phyloP scores from a whole-genome alignment of 306 rosid species.

The Erythrophleum fordii region DNA sequence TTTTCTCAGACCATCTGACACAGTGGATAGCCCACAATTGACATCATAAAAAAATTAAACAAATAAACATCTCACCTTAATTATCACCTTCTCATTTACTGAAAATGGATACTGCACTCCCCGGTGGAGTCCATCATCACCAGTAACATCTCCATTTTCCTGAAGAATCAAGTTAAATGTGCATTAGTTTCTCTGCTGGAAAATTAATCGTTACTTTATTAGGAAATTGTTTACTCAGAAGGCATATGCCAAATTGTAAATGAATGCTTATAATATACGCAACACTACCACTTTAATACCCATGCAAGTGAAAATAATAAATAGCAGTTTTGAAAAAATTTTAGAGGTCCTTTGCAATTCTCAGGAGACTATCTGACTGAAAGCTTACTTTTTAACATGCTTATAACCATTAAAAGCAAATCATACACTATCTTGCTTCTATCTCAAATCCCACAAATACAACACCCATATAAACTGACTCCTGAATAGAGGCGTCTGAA shows the following conservation, averaged over 20 bases:
- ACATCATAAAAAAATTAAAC: constrained; percentile 19
- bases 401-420: not conserved
- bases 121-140: constrained; percentile 65
- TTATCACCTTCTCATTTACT: constrained; percentile 88
- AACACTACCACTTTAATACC: constrained; percentile 23
- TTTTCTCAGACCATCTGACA: constrained; percentile 25
- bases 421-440: not conserved
- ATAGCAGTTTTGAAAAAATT: not conserved
- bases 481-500: not conserved
- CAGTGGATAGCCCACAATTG: constrained; percentile 10
- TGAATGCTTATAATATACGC: not conserved
- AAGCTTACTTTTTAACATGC: not conserved
- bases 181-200: constrained; percentile 27
- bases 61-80: constrained; percentile 64
- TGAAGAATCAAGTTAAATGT: constrained; percentile 37
- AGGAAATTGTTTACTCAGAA: constrained; percentile 15
- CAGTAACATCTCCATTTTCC: constrained; percentile 82
- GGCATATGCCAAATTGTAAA: constrained; percentile 2
- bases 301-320: not conserved
- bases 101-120: constrained; percentile 96
- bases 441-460: not conserved
- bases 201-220: constrained; percentile 33
- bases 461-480: not conserved
- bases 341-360: not conserved
- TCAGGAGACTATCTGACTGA: not conserved